Evolutionary conservation across 2,329 filamentous ascomycete species (phyloP).

Genomic region (Ophiostoma tasmaniense): DNA sequence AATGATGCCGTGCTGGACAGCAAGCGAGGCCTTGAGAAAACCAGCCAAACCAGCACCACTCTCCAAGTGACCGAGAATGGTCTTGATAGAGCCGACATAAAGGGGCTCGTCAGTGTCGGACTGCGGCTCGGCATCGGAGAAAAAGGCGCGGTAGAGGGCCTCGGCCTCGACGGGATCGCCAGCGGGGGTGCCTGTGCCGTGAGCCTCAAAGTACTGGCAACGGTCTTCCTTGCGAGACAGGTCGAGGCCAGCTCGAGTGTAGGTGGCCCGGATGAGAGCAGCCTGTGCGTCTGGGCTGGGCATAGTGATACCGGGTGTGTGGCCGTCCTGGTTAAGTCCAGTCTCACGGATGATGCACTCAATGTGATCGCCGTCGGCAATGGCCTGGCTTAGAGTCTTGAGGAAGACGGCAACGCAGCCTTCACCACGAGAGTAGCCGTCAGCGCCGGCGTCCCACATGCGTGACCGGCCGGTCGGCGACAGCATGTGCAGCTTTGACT

Average conservation of each 20-base stretch:
- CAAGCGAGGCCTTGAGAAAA: conserved; percentile 36
- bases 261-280: conserved; percentile 36
- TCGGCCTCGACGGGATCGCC: conserved; percentile 32
- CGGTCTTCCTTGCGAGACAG: conserved; percentile 26
- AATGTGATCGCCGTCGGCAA: conserved; percentile 41
- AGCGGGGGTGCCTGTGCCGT: conserved; percentile 31
- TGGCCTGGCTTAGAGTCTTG: conserved; percentile 42
- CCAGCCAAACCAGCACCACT: conserved; percentile 42
- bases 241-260: conserved; percentile 36
- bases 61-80: conserved; percentile 42
- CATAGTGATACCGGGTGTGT: conserved; percentile 45
- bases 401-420: conserved; percentile 43
- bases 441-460: conserved; percentile 42
- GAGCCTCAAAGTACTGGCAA: conserved; percentile 41
- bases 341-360: conserved; percentile 41
- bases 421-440: conserved; percentile 53
- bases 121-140: conserved; percentile 17
- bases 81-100: conserved; percentile 37
- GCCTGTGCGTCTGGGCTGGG: conserved; percentile 41
- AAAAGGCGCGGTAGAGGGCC: conserved; percentile 37
- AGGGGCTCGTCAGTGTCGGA: conserved; percentile 18
- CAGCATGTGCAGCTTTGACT: conserved; percentile 34
- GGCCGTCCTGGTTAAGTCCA: conserved; percentile 43
- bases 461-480: conserved; percentile 36
- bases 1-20: conserved; percentile 33